Evolutionary conservation across 139 green algal genomes (phyloP).

Genomic region (Mesotaenium endlicherianum): DNA sequence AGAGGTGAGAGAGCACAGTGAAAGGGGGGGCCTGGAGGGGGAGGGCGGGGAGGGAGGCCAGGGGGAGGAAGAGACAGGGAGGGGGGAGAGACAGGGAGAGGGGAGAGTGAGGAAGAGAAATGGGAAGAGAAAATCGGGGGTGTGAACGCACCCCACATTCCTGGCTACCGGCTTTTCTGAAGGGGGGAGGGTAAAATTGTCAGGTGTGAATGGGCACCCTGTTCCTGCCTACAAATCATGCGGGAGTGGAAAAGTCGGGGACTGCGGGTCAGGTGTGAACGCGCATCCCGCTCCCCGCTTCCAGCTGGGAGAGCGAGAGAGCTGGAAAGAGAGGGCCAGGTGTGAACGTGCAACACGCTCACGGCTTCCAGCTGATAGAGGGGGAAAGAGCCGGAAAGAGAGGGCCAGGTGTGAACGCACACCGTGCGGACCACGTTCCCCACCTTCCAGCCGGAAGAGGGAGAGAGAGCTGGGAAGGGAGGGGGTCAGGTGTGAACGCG

Average conservation of each 20-base stretch:
- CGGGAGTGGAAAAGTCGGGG: too few species aligned
- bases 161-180: too few species aligned
- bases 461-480: not conserved
- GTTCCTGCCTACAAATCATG: too few species aligned
- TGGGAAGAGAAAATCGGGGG: not conserved
- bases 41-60: not conserved
- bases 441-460: not conserved
- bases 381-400: not conserved
- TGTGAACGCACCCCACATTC: too few species aligned
- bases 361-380: too few species aligned
- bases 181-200: not conserved
- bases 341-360: too few species aligned
- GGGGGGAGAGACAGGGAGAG: not conserved
- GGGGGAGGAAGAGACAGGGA: not conserved
- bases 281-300: too few species aligned
- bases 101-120: not conserved
- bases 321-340: not conserved
- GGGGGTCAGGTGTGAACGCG: not conserved
- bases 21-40: not conserved
- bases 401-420: not conserved
- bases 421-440: too few species aligned
- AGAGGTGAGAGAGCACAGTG: too few species aligned
- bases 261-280: too few species aligned
- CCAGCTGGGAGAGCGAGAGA: not conserved
- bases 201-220: too few species aligned